Base-by-base conservation (phyloP, 2,329 filamentous ascomycete species). In the Claviceps maximensis region DNA sequence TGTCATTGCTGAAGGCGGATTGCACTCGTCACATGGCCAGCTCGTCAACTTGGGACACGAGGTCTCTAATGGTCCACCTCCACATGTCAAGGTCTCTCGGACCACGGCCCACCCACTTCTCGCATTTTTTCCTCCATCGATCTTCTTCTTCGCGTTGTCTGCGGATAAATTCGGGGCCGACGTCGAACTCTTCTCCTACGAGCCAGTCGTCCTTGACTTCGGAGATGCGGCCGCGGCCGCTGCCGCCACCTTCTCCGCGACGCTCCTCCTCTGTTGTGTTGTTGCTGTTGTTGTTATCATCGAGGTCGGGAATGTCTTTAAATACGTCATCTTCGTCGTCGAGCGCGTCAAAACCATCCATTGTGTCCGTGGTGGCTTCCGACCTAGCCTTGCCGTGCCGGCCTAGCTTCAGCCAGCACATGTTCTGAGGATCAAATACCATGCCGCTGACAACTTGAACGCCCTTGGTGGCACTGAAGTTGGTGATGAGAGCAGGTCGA, bases 371-470 rank as follows among this genome's bases (percentile, higher is more conserved):
- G n/a, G 51, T 44, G 10, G 69, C 66, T 19, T 79, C 74, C 1
- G 74, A 71, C 54, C 71, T 73, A 44, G 68, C 62, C 50, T 73
- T 72, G n/a, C 67, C 66, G 31, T 75, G 65, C 19, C 73, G 67
- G 47, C 76, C 74, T 56, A 93, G 74, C 68, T 95, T 96, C 53
- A 97, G 77, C 93, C 93, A 98, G 67, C 89, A 94, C 91, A 98
- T 97, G 61, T 88, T 88, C 57, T 89, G 84, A 3, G 93, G 93
- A 64, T 98, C 93, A 66, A 97, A 98, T 10, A 97, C 86, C 93
- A 98, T 98, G 60, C 89, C 89, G n/a, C 89, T 87, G 54, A 96
- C 89, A 38, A 96, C 86, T 69, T 96, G 90, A 15, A 95, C 86
- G 56, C 89, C 90, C 63, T 91, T 87, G 56, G 84, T 83, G 4